Base-by-base conservation (phyloP, 768 basidiomycete species). In the Cyathus striatus region DNA sequence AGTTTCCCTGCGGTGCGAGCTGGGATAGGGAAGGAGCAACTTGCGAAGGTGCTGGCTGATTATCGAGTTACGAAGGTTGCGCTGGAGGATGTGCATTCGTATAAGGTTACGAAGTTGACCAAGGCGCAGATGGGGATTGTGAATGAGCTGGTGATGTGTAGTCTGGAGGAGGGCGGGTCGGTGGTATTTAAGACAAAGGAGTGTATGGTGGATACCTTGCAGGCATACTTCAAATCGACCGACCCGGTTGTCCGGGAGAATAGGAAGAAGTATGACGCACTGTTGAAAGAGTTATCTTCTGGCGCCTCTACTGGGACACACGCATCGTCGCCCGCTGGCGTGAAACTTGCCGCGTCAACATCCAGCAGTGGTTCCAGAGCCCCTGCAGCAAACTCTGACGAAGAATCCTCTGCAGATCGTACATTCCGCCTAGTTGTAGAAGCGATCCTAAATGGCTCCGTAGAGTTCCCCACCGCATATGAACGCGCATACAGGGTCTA, bases 31-130 rank as follows among this genome's bases (percentile, higher is more conserved):
- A 18, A 9, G 13, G 20, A 17, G 20, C 9, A 37, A 10, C 10
- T 7, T 37, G 13, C 7, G 10, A 9, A 7, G 14, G 34, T 48
- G 13, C 27, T 52, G 25, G 40, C 46, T 7, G 32, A 41, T 12
- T 61, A 65, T 41, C 44, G 54, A 23, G 44, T 46, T 9, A 51
- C 57, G 2, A 26, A 45, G 13, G 38, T 40, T 16, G 52, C 59
- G 3, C 48, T 54, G 33, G 36, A 53, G 12, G 64, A 65, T 30
- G 12, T 35, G 10, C 65, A 66, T 42, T 44, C 42, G 0, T 64
- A 64, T 43, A 22, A 38, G 6, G 58, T 63, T 37, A 61, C 53
- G 14, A 63, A 58, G 22, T 56, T 67, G 10, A 50, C 54, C 2
- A 27, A 24, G 5, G 40, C 40, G 10, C 55, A 64, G 41, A 63